Percentiles rank a stretch among this genome's conserved stretches.
These are phyloP conservation scores for Rostrohypoxylon terebratum DNA, from an alignment of 495 filamentous ascomycete genomes.

Conservation along the genomic window DNA sequence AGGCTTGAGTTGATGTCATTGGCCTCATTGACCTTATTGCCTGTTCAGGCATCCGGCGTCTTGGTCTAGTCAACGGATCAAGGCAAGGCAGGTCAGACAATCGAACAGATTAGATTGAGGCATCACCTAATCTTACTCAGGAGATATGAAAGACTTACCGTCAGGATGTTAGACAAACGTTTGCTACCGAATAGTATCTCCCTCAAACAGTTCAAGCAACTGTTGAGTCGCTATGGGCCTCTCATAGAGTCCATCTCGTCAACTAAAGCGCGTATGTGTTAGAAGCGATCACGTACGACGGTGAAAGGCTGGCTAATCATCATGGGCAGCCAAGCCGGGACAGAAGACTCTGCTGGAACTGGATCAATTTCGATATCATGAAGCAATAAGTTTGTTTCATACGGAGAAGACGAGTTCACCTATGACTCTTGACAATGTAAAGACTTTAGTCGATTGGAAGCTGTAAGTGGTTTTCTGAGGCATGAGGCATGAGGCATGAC, in stretches of 20 bases:
- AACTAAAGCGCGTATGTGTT: slow-evolving; percentile 54
- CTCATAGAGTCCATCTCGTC: slow-evolving; percentile 56
- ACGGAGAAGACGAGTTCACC: slow-evolving; percentile 38
- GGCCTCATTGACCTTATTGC: neutral
- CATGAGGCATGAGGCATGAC: too few species aligned
- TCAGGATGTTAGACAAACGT: slow-evolving; percentile 30
- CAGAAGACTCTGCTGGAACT: slow-evolving; percentile 60
- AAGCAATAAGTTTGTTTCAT: slow-evolving; percentile 55
- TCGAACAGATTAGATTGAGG: neutral
- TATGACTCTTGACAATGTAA: slow-evolving; percentile 59
- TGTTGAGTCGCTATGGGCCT: slow-evolving; percentile 52
- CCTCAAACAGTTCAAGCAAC: slow-evolving; percentile 48
- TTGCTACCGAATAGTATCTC: slow-evolving; percentile 52
- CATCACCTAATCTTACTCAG: neutral
- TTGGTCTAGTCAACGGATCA: neutral
- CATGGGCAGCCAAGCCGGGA: slow-evolving; percentile 52
- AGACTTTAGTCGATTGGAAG: slow-evolving; percentile 79
- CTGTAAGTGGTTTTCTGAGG: slow-evolving; percentile 64
- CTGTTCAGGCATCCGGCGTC: neutral
- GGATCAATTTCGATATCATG: slow-evolving; percentile 62
- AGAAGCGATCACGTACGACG: neutral
- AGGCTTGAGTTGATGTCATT: neutral
- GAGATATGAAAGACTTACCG: neutral
- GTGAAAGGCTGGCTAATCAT: slow-evolving; percentile 18
- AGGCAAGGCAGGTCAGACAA: neutral